phyloP scores from a whole-genome alignment of 495 filamentous ascomycete species.

The Aspergillus carlsbadensis region DNA sequence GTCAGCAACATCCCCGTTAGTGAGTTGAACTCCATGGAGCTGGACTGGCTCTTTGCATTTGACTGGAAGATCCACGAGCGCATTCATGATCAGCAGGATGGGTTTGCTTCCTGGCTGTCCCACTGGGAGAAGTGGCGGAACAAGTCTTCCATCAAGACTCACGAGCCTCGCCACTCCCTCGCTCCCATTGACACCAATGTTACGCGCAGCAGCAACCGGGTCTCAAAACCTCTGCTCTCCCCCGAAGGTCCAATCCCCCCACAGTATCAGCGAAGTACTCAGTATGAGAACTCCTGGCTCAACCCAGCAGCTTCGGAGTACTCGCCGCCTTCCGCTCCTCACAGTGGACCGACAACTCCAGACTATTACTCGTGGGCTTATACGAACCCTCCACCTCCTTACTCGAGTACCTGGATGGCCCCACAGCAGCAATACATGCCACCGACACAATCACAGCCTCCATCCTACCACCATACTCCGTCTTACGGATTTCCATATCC shows the following conservation, averaged over 20 bases:
- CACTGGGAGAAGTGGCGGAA: conserved; percentile 82
- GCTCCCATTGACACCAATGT: conserved; percentile 71
- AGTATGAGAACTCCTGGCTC: conserved; percentile 54
- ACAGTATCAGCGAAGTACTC: conserved; percentile 50
- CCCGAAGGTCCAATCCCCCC: conserved; percentile 50
- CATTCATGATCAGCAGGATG: conserved; percentile 71
- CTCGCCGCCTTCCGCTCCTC: conserved; percentile 67
- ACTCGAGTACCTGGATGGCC: conserved; percentile 42
- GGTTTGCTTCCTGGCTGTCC: conserved; percentile 76
- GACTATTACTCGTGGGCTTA: conserved; percentile 59
- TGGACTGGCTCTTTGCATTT: conserved; percentile 86
- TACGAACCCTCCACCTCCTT: conserved; percentile 50
- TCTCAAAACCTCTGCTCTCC: conserved; percentile 48
- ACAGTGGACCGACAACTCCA: conserved; percentile 64
- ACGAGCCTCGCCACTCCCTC: conserved; percentile 57
- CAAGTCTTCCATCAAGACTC: conserved; percentile 55
- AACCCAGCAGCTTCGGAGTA: conserved; percentile 54
- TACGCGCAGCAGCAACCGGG: conserved; percentile 43
- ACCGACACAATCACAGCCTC: conserved; percentile 44
- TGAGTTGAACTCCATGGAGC: conserved; percentile 87
- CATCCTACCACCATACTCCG: conserved; percentile 52
- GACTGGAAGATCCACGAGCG: conserved; percentile 87
- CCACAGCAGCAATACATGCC: conserved; percentile 50
- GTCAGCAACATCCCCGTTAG: conserved; percentile 88
- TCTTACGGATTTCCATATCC: conserved; percentile 54